Conservation (phyloP, 148 eudicot species). For the Cornus suecica region DNA sequence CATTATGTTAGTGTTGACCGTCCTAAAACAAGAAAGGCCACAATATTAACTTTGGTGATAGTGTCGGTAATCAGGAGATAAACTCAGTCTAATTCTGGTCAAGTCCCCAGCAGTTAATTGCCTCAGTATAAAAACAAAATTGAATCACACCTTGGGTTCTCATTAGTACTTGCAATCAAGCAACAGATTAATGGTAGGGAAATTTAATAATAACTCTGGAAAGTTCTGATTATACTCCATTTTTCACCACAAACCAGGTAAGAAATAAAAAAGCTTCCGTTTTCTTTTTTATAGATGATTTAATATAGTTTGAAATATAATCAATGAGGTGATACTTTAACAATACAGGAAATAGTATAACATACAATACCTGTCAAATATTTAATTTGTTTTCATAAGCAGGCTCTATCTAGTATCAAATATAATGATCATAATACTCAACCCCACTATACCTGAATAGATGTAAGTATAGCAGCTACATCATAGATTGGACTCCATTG, state of each 20-base stretch:
- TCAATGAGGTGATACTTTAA: not conserved
- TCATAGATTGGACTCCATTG: conserved; percentile 3
- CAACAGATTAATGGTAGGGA: not conserved
- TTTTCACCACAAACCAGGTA: not conserved
- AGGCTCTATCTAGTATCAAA: too few species aligned
- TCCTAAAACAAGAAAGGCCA: too few species aligned
- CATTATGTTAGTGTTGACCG: too few species aligned
- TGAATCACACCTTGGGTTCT: not conserved
- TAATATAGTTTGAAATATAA: too few species aligned
- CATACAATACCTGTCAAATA: too few species aligned
- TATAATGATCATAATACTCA: not conserved
- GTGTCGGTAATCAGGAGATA: too few species aligned
- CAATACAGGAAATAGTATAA: not conserved
- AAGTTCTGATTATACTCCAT: not conserved
- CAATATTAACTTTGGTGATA: too few species aligned
- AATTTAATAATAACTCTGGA: too few species aligned
- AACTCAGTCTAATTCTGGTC: not conserved
- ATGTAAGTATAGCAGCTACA: conserved; percentile 2
- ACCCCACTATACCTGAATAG: not conserved
- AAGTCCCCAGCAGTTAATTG: not conserved
- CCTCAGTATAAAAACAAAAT: too few species aligned
- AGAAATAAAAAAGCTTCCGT: not conserved
- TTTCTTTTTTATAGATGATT: not conserved
- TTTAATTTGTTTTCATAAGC: too few species aligned
- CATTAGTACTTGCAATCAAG: not conserved